A percentile compares a stretch with the other conserved stretches of the same genome.
These are phyloP conservation scores for Podaxis sp. DNA, from an alignment of 768 basidiomycete species.

Conservation along the genomic window DNA sequence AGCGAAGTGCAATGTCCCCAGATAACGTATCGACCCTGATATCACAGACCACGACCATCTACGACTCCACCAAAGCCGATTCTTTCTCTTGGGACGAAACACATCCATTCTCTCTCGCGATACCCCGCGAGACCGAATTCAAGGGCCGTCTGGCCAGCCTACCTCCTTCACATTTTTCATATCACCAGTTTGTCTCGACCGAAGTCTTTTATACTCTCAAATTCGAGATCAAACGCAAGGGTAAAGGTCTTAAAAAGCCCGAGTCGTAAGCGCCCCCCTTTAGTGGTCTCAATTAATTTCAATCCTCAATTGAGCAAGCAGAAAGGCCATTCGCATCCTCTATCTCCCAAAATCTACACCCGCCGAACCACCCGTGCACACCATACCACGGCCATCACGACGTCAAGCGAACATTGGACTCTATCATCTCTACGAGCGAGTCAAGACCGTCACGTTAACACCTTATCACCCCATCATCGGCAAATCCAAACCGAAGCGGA, in stretches of 20 bases:
- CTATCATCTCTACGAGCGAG: conserved; percentile 21
- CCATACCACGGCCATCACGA: conserved; percentile 24
- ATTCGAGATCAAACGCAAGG: conserved; percentile 34
- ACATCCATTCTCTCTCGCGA: conserved; percentile 32
- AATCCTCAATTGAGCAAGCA: conserved; percentile 7
- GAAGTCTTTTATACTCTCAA: conserved; percentile 32
- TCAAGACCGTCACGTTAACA: conserved; percentile 24
- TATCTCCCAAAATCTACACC: conserved; percentile 43
- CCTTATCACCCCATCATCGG: conserved; percentile 17
- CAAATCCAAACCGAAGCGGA: conserved; percentile 10
- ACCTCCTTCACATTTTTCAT: conserved; percentile 32
- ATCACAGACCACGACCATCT: conserved; percentile 23
- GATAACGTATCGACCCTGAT: conserved; percentile 23
- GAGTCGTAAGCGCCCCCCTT: conserved; percentile 28
- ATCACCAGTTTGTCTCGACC: conserved; percentile 24
- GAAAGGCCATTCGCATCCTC: conserved; percentile 30
- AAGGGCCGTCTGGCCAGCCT: conserved; percentile 22
- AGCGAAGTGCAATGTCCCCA: conserved; percentile 22
- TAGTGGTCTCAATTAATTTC: background rate
- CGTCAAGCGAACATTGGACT: conserved; percentile 15
- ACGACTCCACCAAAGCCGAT: conserved; percentile 18
- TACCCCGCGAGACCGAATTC: conserved; percentile 29
- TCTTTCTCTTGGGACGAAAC: conserved; percentile 22
- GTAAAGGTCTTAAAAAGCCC: conserved; percentile 28
- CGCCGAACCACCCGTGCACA: conserved; percentile 24